Evolutionary conservation across 371 early-diverging fungal species (phyloP).

Genomic region (Mucor lusitanicus): DNA sequence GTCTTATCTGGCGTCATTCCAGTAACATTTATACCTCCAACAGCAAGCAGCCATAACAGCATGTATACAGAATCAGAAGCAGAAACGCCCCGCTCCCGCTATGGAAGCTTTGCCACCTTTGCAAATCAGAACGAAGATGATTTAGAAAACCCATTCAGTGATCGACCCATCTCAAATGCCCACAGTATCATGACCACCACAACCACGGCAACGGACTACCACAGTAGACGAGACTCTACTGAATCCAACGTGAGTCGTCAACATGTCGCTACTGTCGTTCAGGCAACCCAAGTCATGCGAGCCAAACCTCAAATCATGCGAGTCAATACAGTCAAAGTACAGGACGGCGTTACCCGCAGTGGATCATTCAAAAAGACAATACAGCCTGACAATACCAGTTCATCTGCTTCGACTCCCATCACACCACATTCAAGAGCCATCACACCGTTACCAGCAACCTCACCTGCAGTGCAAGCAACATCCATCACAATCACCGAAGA

Average conservation of each 20-base stretch:
- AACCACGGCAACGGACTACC: neutral
- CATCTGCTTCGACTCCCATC: neutral
- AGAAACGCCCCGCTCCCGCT: conserved; percentile 2
- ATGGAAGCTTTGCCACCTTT: conserved; percentile 17
- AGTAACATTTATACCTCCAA: conserved; percentile 48
- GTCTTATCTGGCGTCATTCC: conserved; percentile 52
- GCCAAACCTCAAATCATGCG: conserved; percentile 51
- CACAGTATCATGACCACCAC: conserved; percentile 13
- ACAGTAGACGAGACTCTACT: conserved; percentile 23
- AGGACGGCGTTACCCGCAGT: conserved; percentile 27
- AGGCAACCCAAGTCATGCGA: conserved; percentile 43
- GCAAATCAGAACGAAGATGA: neutral
- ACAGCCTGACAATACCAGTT: neutral
- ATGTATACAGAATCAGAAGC: neutral
- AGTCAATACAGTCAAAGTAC: conserved; percentile 41
- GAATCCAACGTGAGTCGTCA: conserved; percentile 27
- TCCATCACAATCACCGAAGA: neutral
- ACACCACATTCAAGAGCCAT: neutral
- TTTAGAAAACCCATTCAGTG: conserved; percentile 18
- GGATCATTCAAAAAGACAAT: conserved; percentile 31
- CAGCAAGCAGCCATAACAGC: conserved; percentile 6
- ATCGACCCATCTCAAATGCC: conserved; percentile 11
- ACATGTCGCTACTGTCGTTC: conserved; percentile 22
- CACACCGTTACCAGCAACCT: neutral
- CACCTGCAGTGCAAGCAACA: neutral